Base-by-base conservation (phyloP, 2,329 filamentous ascomycete species). In the Leptographium lundbergii region DNA sequence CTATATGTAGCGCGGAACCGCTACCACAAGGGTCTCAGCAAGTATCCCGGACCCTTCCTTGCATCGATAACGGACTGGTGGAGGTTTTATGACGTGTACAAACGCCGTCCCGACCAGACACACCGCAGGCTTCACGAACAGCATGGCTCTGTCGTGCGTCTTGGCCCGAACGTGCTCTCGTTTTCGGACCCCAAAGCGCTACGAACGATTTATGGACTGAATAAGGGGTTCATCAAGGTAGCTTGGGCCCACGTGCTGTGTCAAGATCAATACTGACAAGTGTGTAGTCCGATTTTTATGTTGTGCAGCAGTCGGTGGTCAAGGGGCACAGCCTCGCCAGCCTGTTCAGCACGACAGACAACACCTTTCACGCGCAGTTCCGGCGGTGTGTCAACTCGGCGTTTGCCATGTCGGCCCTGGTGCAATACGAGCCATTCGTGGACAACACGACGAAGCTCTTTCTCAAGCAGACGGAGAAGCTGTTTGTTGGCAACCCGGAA, bases 151-250 rank as follows among this genome's bases (percentile, higher is more conserved):
- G 76, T 92, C 3, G 87, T 94, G 1, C 79, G 89, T 1, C 72
- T 91, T 4, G 89, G 88, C 0, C 89, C 89, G 1, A 91, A 91
- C 63, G 75, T 75, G 0, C 71, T 94, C 1, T 89, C 86, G 0
- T 90, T 94, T 66, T 80, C 86, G 3, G 81, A 89, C 63, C 87
- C 89, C 0, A 81, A 80, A 60, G 87, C 87, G 0, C 75, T 92
- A 64, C 88, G 88, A 71, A 74, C 76, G 13, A 91, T 94, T 52
- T 95, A 94, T 69, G 88, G 88, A 0, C 71, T 92, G 51, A 92
- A 91, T 69, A 91, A 91, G 70, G 87, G 88, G 0, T 87, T 90
- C 65, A 73, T 81, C 54, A 94, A 94, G 81, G 87, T 88, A 70
- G 54, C 4, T 47, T 45, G 11, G 6, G 2, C 13, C 39, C 32